Percentiles rank a stretch among this genome's conserved stretches.
Evolutionary conservation across 306 rosid species (phyloP).

Genomic region (Begonia masoniana): DNA sequence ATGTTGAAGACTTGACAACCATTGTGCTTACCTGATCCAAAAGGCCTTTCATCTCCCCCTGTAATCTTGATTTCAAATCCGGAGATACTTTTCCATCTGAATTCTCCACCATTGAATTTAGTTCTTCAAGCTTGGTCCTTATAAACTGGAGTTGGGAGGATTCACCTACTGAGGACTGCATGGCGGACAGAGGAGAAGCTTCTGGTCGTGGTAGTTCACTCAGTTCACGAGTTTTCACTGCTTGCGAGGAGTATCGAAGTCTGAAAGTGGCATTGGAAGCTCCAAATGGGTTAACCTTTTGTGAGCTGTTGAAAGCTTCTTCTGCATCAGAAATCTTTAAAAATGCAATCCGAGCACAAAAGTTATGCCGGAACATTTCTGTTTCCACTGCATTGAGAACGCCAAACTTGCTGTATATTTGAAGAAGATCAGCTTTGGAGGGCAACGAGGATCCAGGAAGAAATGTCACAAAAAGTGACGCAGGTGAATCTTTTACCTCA

Average conservation of each 20-base stretch:
- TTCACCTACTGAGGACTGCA: conserved; percentile 13
- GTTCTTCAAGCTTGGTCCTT: conserved; percentile 34
- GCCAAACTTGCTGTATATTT: conserved; percentile 42
- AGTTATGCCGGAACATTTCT: conserved; percentile 28
- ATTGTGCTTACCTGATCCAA: conserved; percentile 47
- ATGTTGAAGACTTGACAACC: conserved; percentile 28
- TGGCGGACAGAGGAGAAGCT: conserved; percentile 12
- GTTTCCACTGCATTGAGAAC: conserved; percentile 46
- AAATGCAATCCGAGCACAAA: conserved; percentile 56
- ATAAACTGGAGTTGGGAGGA: conserved; percentile 19
- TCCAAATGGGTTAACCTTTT: conserved; percentile 38
- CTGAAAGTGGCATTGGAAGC: conserved; percentile 27
- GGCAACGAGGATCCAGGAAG: conserved; percentile 49
- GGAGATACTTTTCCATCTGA: conserved; percentile 20
- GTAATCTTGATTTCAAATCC: conserved; percentile 28
- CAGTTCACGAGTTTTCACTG: conserved; percentile 27
- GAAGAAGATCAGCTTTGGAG: conserved; percentile 45
- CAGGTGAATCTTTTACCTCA: conserved; percentile 14
- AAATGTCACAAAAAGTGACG: conserved; percentile 39
- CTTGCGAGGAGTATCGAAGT: conserved; percentile 19
- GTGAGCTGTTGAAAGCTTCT: conserved; percentile 36
- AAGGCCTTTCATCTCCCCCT: conserved; percentile 39
- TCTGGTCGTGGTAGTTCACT: conserved; percentile 22
- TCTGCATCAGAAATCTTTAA: conserved; percentile 32
- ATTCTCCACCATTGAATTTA: conserved; percentile 38